These are phyloP conservation scores for Pontederia paniculata DNA, from an alignment of 176 grass and related monocot species.

Conservation along the genomic window DNA sequence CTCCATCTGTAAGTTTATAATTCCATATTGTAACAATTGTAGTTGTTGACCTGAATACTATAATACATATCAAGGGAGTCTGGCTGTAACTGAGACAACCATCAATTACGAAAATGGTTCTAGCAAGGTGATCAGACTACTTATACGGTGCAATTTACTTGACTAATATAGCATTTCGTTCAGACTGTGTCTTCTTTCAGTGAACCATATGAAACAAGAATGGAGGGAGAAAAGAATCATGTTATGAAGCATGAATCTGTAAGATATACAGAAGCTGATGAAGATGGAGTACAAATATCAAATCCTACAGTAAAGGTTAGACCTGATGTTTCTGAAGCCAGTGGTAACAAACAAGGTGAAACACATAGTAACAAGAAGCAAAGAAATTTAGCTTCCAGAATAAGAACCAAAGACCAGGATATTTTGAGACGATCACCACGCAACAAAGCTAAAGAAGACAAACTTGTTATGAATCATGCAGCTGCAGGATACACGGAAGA, in stretches of 20 bases:
- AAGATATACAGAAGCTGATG: not conserved
- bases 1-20: conserved; percentile 7
- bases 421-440: conserved; percentile 10
- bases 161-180: not conserved
- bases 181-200: not conserved
- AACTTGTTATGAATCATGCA: not conserved
- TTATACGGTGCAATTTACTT: too few species aligned
- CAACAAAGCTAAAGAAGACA: conserved; percentile 7
- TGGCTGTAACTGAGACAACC: too few species aligned
- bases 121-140: too few species aligned
- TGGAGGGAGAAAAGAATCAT: not conserved
- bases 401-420: conserved; percentile 25
- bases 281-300: not conserved
- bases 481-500: too few species aligned
- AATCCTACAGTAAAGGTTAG: not conserved
- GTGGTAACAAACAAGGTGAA: not conserved
- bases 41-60: too few species aligned
- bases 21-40: not conserved
- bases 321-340: not conserved
- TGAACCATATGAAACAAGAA: not conserved
- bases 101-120: too few species aligned
- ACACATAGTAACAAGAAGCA: not conserved
- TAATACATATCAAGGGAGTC: too few species aligned
- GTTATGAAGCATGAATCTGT: not conserved
- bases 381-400: conserved; percentile 23